Percentiles rank a stretch among this genome's conserved stretches.
Conservation (phyloP, 129 eudicot species). For the Kitagawia praeruptora region DNA sequence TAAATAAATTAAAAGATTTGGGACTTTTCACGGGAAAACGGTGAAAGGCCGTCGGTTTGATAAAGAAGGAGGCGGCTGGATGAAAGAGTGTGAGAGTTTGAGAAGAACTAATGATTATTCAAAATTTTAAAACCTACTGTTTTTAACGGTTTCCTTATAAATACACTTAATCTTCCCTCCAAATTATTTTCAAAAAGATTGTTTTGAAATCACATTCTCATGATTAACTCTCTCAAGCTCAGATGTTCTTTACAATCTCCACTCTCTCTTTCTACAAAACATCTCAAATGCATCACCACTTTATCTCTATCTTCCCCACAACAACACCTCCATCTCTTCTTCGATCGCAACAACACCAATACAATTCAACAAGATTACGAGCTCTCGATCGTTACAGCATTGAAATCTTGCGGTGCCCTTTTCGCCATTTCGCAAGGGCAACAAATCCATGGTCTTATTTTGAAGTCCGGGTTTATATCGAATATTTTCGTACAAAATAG, state of each 20-base stretch:
- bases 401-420: constrained; percentile 51
- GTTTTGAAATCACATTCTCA: constrained; percentile 9
- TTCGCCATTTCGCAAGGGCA: constrained; percentile 36
- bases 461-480: constrained; percentile 45
- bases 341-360: background rate
- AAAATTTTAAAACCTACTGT: too few relatives aligned
- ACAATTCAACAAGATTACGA: constrained; percentile 24
- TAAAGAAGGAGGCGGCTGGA: too few relatives aligned
- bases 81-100: too few relatives aligned
- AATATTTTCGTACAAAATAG: constrained; percentile 69
- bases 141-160: too few relatives aligned
- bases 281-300: constrained; percentile 28
- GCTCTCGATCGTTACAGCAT: constrained; percentile 34
- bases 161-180: background rate
- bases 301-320: constrained; percentile 3
- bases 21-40: too few relatives aligned
- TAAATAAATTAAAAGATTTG: too few relatives aligned
- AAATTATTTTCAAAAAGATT: background rate
- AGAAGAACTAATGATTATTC: too few relatives aligned
- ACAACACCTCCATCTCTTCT: constrained; percentile 13
- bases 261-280: background rate
- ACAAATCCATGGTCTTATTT: constrained; percentile 45
- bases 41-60: too few relatives aligned
- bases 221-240: constrained; percentile 32
- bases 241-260: constrained; percentile 21